Percentiles rank a stretch among this genome's conserved stretches.
Conservation (phyloP, 345 rosid species). For the Corchorus olitorius region DNA sequence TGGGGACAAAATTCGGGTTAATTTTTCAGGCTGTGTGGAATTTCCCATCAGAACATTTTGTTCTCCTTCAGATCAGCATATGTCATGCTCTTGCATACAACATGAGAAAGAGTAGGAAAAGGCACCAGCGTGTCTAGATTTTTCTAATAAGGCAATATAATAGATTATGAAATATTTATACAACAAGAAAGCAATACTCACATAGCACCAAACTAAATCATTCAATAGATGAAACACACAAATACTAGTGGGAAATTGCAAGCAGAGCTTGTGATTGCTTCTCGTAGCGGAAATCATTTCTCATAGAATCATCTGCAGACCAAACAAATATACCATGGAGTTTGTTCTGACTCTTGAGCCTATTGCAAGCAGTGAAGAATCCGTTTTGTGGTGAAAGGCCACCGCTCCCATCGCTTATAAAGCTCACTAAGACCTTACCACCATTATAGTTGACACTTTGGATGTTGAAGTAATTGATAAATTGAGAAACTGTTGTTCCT, state of each 20-base stretch:
- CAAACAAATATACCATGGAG: conserved; percentile 44
- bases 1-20: too few species aligned
- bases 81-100: too few species aligned
- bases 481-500: conserved; percentile 31
- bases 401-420: conserved; percentile 32
- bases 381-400: conserved; percentile 37
- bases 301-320: conserved; percentile 46
- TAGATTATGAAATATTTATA: too few species aligned
- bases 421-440: conserved; percentile 31
- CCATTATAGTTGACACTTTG: conserved; percentile 35
- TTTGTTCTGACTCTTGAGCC: conserved; percentile 29
- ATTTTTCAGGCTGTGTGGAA: too few species aligned
- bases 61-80: too few species aligned
- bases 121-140: too few species aligned
- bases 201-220: too few species aligned
- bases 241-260: conserved; percentile 24
- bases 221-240: too few species aligned
- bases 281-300: conserved; percentile 32
- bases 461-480: conserved; percentile 35
- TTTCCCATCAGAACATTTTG: too few species aligned
- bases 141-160: too few species aligned
- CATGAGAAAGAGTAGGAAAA: too few species aligned
- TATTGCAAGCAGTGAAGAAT: conserved; percentile 38
- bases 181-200: too few species aligned
- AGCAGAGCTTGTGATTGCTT: conserved; percentile 38